Conservation (phyloP, 2,329 filamentous ascomycete species). For the Alternaria metachromatica region DNA sequence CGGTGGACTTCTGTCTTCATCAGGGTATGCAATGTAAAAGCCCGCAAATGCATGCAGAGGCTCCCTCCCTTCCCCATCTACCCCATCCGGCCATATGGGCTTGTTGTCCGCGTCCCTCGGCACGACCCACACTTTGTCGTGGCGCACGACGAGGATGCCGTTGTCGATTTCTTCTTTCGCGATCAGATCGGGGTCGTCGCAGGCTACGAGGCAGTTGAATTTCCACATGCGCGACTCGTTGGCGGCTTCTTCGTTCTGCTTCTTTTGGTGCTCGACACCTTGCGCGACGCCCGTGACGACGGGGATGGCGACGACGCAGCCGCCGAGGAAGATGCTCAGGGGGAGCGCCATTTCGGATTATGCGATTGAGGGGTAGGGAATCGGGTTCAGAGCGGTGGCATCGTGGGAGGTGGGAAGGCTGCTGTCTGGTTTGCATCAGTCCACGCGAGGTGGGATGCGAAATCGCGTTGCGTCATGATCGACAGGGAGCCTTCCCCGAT, state of each 20-base stretch:
- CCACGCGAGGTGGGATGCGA: background rate
- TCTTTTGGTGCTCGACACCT: slow-evolving; percentile 58
- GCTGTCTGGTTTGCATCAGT: background rate
- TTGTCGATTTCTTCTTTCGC: slow-evolving; percentile 49
- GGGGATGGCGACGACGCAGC: slow-evolving; percentile 54
- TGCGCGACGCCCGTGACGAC: slow-evolving; percentile 60
- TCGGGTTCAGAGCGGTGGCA: background rate
- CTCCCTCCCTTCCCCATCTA: slow-evolving; percentile 25
- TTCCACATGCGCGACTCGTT: slow-evolving; percentile 59
- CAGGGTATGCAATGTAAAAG: slow-evolving; percentile 59
- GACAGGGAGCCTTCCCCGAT: too few species aligned
- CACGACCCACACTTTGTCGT: slow-evolving; percentile 53
- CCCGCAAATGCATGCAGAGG: slow-evolving; percentile 58
- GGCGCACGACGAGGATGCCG: slow-evolving; percentile 53
- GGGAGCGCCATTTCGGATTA: slow-evolving; percentile 26
- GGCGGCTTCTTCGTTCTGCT: slow-evolving; percentile 57
- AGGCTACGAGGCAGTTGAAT: slow-evolving; percentile 57
- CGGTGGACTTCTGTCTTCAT: slow-evolving; percentile 51
- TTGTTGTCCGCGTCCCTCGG: slow-evolving; percentile 41
- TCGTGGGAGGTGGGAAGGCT: background rate
- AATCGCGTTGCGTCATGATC: slow-evolving; percentile 3
- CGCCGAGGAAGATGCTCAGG: slow-evolving; percentile 48
- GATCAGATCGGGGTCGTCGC: slow-evolving; percentile 45
- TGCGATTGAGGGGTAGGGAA: background rate
- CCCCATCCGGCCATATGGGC: slow-evolving; percentile 36